A percentile compares a stretch with the other conserved stretches of the same genome.
Conservation (phyloP, 306 rosid species). For the Rubus idaeus region DNA sequence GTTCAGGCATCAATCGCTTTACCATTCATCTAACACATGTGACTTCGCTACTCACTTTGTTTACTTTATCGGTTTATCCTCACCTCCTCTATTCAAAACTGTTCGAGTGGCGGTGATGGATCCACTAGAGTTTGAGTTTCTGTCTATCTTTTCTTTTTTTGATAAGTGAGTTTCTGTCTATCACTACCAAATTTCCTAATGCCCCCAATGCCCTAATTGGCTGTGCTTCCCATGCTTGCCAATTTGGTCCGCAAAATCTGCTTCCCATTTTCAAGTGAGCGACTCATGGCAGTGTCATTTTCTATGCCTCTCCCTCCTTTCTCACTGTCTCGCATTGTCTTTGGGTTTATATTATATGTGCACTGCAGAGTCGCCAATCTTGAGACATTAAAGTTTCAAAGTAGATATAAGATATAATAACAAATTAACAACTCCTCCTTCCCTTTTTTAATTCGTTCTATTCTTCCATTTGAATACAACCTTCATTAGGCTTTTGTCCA, state of each 20-base stretch:
- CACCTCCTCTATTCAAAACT: neutral
- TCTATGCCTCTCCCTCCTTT: neutral
- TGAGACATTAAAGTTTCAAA: neutral
- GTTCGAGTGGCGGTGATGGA: neutral
- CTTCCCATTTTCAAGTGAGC: neutral
- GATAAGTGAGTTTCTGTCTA: neutral
- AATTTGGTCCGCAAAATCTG: slow-evolving; percentile 19
- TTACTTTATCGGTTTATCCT: neutral
- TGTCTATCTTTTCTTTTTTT: no score
- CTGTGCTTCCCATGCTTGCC: neutral
- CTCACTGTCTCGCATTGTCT: neutral
- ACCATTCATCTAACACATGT: slow-evolving; percentile 1
- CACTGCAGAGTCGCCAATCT: neutral
- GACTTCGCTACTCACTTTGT: neutral
- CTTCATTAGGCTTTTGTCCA: neutral
- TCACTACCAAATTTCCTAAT: neutral
- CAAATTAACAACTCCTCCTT: neutral
- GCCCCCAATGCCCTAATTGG: neutral
- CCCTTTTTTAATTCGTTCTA: neutral
- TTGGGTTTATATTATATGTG: neutral
- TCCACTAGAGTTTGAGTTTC: neutral
- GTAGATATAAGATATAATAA: neutral
- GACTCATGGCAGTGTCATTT: neutral
- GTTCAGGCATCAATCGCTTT: slow-evolving; percentile 6
- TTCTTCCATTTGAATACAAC: neutral